Percentiles rank a stretch among this genome's conserved stretches.
Conservation (phyloP, 2,329 filamentous ascomycete species). For the Clarireedia sp. region DNA sequence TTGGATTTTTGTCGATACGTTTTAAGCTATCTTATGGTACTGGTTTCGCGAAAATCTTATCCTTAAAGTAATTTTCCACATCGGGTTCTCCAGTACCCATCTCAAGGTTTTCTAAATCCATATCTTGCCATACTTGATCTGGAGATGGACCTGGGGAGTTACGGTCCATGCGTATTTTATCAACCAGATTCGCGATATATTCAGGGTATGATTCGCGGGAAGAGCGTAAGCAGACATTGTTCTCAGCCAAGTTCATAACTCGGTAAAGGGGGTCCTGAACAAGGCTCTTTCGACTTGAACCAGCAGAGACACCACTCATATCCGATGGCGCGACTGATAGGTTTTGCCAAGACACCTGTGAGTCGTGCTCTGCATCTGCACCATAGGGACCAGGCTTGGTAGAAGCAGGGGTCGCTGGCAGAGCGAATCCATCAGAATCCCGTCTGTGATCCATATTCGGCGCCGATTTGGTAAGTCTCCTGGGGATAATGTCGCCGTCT, state of each 20-base stretch:
- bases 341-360: slow-evolving; percentile 9
- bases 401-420: slow-evolving; percentile 41
- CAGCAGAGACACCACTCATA: slow-evolving; percentile 10
- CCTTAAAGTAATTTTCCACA: slow-evolving; percentile 1
- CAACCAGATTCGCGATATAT: slow-evolving; percentile 14
- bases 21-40: not conserved
- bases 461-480: slow-evolving; percentile 18
- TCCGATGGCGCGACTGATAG: not conserved
- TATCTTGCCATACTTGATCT: slow-evolving; percentile 15
- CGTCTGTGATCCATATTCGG: slow-evolving; percentile 28
- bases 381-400: slow-evolving; percentile 4
- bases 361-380: slow-evolving; percentile 10
- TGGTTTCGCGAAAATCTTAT: slow-evolving; percentile 6
- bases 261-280: slow-evolving; percentile 21
- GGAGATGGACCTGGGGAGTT: slow-evolving; percentile 17
- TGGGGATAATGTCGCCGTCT: slow-evolving; percentile 18
- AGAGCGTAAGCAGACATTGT: slow-evolving; percentile 19
- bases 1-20: not conserved
- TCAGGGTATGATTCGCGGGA: slow-evolving; percentile 15
- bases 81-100: slow-evolving; percentile 8
- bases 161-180: slow-evolving; percentile 17
- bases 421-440: slow-evolving; percentile 59
- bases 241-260: slow-evolving; percentile 18
- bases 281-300: slow-evolving; percentile 20
- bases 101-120: slow-evolving; percentile 12